Conservation (phyloP, 305 asterid species). For the Fraxinus platypoda region DNA sequence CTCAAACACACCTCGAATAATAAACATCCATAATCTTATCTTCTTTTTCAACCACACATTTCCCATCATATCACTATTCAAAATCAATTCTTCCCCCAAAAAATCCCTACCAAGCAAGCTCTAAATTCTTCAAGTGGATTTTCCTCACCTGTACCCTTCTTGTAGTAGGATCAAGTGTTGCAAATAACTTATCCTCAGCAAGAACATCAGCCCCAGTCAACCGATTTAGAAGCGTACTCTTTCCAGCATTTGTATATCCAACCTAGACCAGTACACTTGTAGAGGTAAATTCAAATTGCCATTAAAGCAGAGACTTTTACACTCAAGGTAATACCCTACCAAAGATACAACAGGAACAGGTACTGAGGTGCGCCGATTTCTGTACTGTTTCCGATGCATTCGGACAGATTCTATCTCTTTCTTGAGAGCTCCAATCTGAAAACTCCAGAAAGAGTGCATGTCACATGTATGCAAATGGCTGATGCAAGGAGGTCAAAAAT, state of each 20-base stretch:
- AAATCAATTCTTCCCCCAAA: too few relatives aligned
- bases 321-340: conserved; percentile 47
- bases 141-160: conserved; percentile 89
- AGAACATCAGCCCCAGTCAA: conserved; percentile 93
- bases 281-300: conserved; percentile 10
- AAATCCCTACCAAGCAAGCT: too few relatives aligned
- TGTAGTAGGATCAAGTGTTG: conserved; percentile 96
- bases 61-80: too few relatives aligned
- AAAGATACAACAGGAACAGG: conserved; percentile 93
- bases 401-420: conserved; percentile 93
- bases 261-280: conserved; percentile 48
- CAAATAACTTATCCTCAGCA: conserved; percentile 86
- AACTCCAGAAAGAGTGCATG: conserved; percentile 20
- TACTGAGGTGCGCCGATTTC: conserved; percentile 61
- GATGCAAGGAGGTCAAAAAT: conserved; percentile 13
- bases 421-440: conserved; percentile 78
- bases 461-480: conserved; percentile 20
- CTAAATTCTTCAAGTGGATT: background rate
- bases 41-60: too few relatives aligned
- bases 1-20: too few relatives aligned
- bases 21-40: too few relatives aligned
- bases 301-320: conserved; percentile 5
- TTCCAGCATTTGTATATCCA: conserved; percentile 97
- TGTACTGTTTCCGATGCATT: conserved; percentile 90
- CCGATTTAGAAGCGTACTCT: conserved; percentile 82